Evolutionary conservation across 306 rosid genomes (phyloP), one percentile per base, ranked within the genome.

Genomic region (Lotus japonicus): DNA sequence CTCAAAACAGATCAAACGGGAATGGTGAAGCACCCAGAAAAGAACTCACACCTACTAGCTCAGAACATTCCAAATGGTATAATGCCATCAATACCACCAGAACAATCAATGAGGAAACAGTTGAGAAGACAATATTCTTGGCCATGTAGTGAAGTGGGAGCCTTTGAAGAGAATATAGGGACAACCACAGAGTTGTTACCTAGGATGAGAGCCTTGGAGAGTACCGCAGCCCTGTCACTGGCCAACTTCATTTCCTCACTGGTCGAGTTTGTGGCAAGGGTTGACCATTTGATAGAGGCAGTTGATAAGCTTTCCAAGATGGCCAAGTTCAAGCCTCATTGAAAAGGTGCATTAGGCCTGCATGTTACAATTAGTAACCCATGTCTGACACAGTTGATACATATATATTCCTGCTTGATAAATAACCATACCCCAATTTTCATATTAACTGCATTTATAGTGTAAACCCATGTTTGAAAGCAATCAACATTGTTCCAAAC

Each of bases 241-340:
- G 83, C 80, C 38, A 85, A 75, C 73, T 90, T 90, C 74, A 81
- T 89, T 63, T 90, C 88, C 31, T 73, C 87, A 23, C 81, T 87
- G 1, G 70, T 87, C 3, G 96, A 90, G 87, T 87, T 90, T 52
- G 89, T 84, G 72, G 95, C 89, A 0, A 85, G 91, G 81, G 85
- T 87, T 52, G 91, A 90, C 56, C 87, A 82, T 79, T 84, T 90
- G 84, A 81, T 85, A 58, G 87, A 84, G 41, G 89, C 82, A 36
- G 95, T 87, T 42, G 79, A 87, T 53, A 64, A 82, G 80, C 86
- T 90, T 46, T 85, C 92, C 11, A 82, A 74, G 76, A 36, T 85
- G 83, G 97, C 95, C 39, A 82, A 87, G 80, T 87, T 90, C 80
- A 74, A 75, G 80, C 79, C 61, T 13, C 41, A 5, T 15, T 59